Evolutionary conservation across 2,329 filamentous ascomycete species (phyloP).

Genomic region (Orbilia ellipsospora): DNA sequence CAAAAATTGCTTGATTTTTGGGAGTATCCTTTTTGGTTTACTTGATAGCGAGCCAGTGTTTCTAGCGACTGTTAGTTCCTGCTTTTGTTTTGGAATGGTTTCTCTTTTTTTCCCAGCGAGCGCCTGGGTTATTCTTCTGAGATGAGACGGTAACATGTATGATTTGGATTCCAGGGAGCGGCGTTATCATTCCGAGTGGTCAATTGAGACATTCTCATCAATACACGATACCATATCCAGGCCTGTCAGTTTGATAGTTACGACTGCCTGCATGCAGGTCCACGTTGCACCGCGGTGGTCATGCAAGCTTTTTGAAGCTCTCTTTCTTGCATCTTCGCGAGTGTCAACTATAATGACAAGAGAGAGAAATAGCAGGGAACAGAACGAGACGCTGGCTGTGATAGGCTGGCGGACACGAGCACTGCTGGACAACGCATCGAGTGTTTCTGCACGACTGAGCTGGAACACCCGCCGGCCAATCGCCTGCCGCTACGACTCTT

Average conservation of each 20-base stretch:
- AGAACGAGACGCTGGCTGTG: not conserved
- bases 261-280: slow-evolving; percentile 23
- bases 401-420: not conserved
- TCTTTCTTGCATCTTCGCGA: not conserved
- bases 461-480: slow-evolving; percentile 36
- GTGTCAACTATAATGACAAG: not conserved
- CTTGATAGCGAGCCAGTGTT: not conserved
- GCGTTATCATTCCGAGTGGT: not conserved
- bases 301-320: too few relatives aligned
- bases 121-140: not conserved
- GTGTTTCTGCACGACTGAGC: slow-evolving; percentile 31
- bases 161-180: too few relatives aligned
- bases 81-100: not conserved
- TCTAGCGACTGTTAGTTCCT: not conserved
- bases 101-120: not conserved
- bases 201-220: not conserved
- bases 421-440: slow-evolving; percentile 33
- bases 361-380: too few relatives aligned
- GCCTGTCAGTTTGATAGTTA: not conserved
- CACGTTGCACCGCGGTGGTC: slow-evolving; percentile 31
- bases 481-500: slow-evolving; percentile 38
- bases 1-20: not conserved
- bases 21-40: not conserved
- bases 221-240: not conserved
- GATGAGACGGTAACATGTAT: too few relatives aligned